Evolutionary conservation across 176 grass and related monocot species (phyloP).

Genomic region (Microstegium vimineum): DNA sequence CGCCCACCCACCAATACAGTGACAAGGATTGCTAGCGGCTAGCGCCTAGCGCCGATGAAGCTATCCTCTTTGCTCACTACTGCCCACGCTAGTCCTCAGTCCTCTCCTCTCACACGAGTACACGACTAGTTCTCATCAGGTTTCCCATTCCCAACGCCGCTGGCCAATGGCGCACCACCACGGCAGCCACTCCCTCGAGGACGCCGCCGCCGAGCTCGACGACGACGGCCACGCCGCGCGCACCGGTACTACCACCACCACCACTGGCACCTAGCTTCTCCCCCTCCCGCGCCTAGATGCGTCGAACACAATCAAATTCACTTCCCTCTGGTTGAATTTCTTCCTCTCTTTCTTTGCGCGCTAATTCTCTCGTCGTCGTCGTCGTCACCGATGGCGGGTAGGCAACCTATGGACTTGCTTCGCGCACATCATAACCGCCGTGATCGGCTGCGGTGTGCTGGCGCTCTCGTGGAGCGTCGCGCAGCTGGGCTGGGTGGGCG

Average conservation of each 20-base stretch:
- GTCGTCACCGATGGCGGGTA: not conserved
- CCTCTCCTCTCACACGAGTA: not conserved
- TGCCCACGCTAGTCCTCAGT: not conserved
- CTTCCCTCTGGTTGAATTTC: not conserved
- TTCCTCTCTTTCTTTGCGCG: not conserved
- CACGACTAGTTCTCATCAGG: not conserved
- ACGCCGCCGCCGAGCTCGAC: slow-evolving; percentile 8
- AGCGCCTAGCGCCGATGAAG: not conserved
- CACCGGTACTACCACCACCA: not conserved
- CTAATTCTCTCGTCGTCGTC: not conserved
- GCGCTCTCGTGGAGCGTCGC: slow-evolving; percentile 66
- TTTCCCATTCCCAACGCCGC: no score
- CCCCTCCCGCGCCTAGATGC: not conserved
- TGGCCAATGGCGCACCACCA: slow-evolving; percentile 6
- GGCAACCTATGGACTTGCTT: slow-evolving; percentile 61
- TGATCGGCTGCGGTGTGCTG: slow-evolving; percentile 63
- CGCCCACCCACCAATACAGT: no score
- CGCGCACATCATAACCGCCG: slow-evolving; percentile 64
- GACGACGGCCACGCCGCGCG: slow-evolving; percentile 40
- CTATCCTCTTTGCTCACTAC: not conserved
- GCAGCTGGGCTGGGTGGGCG: slow-evolving; percentile 54
- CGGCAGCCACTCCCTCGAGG: not conserved
- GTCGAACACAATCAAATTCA: not conserved
- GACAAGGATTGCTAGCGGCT: not conserved
- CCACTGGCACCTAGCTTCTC: not conserved